Conservation (phyloP, 768 basidiomycete genomes). For the Boletus fagicola region DNA sequence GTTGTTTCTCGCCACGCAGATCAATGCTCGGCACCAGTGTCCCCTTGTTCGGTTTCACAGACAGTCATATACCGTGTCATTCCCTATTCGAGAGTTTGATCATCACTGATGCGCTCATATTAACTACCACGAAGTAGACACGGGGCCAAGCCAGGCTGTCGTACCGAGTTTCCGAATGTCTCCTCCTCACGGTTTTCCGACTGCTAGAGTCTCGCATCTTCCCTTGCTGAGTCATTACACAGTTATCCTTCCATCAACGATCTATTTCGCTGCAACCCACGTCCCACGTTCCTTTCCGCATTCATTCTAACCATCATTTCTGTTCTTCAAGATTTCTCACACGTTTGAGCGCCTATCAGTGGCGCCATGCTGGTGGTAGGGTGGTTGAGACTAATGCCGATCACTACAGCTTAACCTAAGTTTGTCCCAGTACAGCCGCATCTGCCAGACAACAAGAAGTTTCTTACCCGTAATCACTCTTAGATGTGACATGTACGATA, state of each 20-base stretch:
- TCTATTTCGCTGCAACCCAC: not conserved
- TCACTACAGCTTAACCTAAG: conserved; percentile 1
- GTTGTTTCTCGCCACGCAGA: not conserved
- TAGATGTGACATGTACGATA: not conserved
- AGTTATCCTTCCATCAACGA: not conserved
- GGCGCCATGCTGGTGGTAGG: not conserved
- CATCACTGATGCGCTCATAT: conserved; percentile 1
- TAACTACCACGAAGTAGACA: not conserved
- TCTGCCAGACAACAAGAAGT: not conserved
- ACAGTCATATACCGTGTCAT: not conserved
- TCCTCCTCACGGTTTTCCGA: no score
- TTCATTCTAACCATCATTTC: not conserved
- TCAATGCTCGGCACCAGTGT: not conserved
- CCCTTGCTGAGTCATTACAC: not conserved
- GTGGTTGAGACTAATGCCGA: not conserved
- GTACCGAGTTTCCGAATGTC: not conserved
- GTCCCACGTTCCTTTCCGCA: not conserved
- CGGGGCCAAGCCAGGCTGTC: not conserved
- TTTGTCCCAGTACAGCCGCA: not conserved
- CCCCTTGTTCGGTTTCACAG: not conserved
- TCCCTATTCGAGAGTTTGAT: not conserved
- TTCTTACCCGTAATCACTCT: not conserved
- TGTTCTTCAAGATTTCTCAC: not conserved
- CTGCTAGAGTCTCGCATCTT: not conserved
- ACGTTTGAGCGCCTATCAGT: not conserved